Evolutionary conservation across 345 rosid species (phyloP), one percentile per base, ranked within the genome.

Genomic region (Lepidium aucheri): DNA sequence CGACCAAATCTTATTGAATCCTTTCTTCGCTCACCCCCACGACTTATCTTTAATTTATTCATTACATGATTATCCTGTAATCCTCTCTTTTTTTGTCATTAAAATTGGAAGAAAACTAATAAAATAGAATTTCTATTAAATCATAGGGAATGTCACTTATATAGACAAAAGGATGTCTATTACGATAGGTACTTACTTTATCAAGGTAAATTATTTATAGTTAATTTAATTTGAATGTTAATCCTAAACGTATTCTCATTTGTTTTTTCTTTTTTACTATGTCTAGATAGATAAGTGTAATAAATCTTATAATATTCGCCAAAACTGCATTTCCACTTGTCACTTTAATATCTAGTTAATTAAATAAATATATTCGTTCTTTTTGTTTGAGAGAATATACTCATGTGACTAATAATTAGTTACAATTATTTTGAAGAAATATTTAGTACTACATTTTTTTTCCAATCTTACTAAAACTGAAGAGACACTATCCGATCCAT

Each of bases 1-100:
- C 76, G 76, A 72, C 65, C 65, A 72, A 51, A 72, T 64, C 65
- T 72, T 56, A 64, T 72, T 64, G 76, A 70, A 72, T 64, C 65
- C 22, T 11, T 64, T 64, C 60, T 72, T 69, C 40, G 30, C 65
- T 54, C 63, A 63, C 58, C 69, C 30, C 51, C 57, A 22, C 42
- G 35, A 34, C 44, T 70, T 28, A 13, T 38, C 30, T 58, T 28
- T 15, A 38, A 14, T 22, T 50, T 41, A 36, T 63, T 55, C 11
- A 17, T 53, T 54, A 46, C 11, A 63, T 54, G 44, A 53, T 39
- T 40, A 56, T 56, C 59, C 30, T 63, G 58, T 55, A 16, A 55
- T 55, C 69, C 22, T 20, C 2, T 20, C 22, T 20, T 20, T 2
- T 20, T 20, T 2, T 51, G n/a, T 26, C 30, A 55, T 71, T 46